A percentile compares a stretch with the other conserved stretches of the same genome.
Evolutionary conservation across 768 basidiomycete genomes (phyloP).

Genomic region (Collybiopsis confluens): DNA sequence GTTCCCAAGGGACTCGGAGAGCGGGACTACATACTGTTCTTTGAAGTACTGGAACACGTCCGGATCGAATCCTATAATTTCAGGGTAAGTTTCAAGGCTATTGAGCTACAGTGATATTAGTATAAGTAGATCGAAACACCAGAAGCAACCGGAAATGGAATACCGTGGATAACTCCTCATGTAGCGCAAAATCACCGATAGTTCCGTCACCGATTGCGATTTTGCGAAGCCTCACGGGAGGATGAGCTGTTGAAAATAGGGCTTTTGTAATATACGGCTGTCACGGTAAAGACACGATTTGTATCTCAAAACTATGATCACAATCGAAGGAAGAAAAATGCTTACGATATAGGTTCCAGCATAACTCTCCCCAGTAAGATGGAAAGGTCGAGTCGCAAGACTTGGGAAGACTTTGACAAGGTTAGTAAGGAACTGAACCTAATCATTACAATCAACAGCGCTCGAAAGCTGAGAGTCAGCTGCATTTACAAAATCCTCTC

Average conservation of each 20-base stretch:
- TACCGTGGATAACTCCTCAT: slow-evolving; percentile 33
- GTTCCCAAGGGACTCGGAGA: not conserved
- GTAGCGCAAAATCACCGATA: slow-evolving; percentile 30
- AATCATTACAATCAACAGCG: slow-evolving; percentile 32
- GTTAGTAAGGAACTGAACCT: slow-evolving; percentile 36
- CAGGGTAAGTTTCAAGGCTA: slow-evolving; percentile 44
- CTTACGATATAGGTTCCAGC: slow-evolving; percentile 49
- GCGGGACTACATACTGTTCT: slow-evolving; percentile 32
- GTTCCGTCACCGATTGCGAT: slow-evolving; percentile 51
- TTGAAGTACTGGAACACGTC: slow-evolving; percentile 42
- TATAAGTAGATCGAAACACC: not conserved
- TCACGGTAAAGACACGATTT: slow-evolving; percentile 25
- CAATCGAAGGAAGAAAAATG: too few relatives aligned
- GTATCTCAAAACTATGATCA: too few relatives aligned
- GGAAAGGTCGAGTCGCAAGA: slow-evolving; percentile 43
- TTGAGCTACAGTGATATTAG: slow-evolving; percentile 3
- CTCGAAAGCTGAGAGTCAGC: not conserved
- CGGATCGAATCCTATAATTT: slow-evolving; percentile 48
- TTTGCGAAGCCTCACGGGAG: slow-evolving; percentile 43
- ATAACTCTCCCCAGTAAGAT: slow-evolving; percentile 50
- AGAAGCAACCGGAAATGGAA: not conserved
- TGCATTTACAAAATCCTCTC: slow-evolving; percentile 42
- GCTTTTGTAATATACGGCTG: slow-evolving; percentile 52
- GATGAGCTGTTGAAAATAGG: slow-evolving; percentile 36
- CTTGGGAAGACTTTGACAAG: slow-evolving; percentile 50